phyloP scores from a whole-genome alignment of 1,139 yeast genomes.

The Geotrichum phurueaensis region DNA sequence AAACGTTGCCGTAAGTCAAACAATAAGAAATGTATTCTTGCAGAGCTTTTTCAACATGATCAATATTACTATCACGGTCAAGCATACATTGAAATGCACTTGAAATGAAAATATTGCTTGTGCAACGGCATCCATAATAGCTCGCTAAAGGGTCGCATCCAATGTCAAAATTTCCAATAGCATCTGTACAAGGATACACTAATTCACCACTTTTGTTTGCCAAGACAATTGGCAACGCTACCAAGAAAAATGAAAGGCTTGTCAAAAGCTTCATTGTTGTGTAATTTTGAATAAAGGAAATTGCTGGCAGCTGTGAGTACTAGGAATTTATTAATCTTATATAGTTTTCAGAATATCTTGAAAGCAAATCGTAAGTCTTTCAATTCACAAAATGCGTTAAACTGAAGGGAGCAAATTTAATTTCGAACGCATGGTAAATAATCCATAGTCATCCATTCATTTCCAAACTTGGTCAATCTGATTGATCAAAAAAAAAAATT shows the following conservation, averaged over 20 bases:
- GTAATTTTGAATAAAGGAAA: too few species aligned
- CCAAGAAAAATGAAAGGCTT: background rate
- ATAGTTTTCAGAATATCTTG: too few species aligned
- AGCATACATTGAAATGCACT: background rate
- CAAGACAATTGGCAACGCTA: background rate
- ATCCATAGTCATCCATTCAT: too few species aligned
- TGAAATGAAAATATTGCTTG: background rate
- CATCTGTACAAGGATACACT: background rate
- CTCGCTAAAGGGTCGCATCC: background rate
- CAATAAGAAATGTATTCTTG: background rate
- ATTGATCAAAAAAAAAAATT: too few species aligned
- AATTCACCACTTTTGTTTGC: background rate
- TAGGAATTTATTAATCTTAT: too few species aligned
- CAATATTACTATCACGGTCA: background rate
- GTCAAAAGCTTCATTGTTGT: background rate
- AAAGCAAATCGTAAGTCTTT: too few species aligned
- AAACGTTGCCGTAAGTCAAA: background rate
- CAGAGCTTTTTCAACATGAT: background rate
- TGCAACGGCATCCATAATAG: background rate
- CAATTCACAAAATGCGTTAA: too few species aligned
- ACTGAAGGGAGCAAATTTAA: too few species aligned
- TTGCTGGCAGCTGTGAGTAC: too few species aligned
- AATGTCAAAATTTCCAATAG: background rate
- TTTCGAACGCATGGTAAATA: too few species aligned
- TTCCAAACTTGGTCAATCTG: too few species aligned